Evolutionary conservation across 352 stramenopile genomes (phyloP).

Genomic region (Phytophthora sojae): DNA sequence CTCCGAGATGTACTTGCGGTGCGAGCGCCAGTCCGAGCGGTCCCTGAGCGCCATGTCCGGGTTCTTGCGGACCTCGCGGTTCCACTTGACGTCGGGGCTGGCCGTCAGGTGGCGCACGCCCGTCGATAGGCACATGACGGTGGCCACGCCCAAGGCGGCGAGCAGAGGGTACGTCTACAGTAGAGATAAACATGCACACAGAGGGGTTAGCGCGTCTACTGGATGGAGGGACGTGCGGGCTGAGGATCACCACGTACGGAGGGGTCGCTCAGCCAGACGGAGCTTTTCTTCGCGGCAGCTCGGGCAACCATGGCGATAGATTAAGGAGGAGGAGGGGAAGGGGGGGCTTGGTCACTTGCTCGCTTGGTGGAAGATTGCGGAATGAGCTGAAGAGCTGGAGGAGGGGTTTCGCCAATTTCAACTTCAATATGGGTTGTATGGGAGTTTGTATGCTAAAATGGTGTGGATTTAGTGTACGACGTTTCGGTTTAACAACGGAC

Average conservation of each 20-base stretch:
- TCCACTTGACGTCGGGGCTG: conserved; percentile 68
- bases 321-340: neutral
- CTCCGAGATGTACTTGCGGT: conserved; percentile 54
- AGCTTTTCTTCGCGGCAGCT: conserved; percentile 45
- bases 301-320: conserved; percentile 43
- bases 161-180: conserved; percentile 65
- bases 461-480: neutral
- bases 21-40: conserved; percentile 56
- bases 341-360: conserved; percentile 1
- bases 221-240: neutral
- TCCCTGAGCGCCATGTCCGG: conserved; percentile 54
- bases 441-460: conserved; percentile 15
- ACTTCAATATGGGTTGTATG: conserved; percentile 33
- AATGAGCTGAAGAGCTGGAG: conserved; percentile 15
- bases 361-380: conserved; percentile 21
- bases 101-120: conserved; percentile 60
- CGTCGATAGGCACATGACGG: conserved; percentile 48
- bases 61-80: conserved; percentile 67
- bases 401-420: conserved; percentile 17
- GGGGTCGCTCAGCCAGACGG: conserved; percentile 54
- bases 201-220: neutral
- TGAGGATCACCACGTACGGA: conserved; percentile 34
- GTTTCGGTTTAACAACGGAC: neutral
- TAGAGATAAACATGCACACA: neutral
- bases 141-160: conserved; percentile 43